Conservation (phyloP, 106 monocot genomes). For the Chionographis japonica region DNA sequence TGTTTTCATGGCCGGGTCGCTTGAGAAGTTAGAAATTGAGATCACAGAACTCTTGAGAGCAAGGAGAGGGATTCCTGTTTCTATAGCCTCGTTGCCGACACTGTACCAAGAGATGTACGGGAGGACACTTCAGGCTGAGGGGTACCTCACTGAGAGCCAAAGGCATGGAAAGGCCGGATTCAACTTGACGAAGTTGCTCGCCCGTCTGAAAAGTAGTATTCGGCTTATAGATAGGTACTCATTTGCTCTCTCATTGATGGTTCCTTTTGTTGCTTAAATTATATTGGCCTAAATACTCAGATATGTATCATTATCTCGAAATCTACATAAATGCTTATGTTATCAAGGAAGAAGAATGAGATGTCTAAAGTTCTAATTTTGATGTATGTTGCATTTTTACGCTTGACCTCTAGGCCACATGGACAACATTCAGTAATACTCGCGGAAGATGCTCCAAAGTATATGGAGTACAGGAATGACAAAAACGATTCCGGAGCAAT, state of each 20-base stretch:
- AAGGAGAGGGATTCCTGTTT: slow-evolving; percentile 42
- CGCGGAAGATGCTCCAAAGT: slow-evolving; percentile 42
- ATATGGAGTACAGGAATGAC: slow-evolving; percentile 37
- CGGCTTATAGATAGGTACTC: slow-evolving; percentile 66
- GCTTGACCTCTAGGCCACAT: slow-evolving; percentile 41
- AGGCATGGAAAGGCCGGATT: slow-evolving; percentile 71
- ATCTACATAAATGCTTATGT: too few species aligned
- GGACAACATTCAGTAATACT: slow-evolving; percentile 69
- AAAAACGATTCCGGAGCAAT: slow-evolving; percentile 11
- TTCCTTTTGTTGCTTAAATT: neutral
- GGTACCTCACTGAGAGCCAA: slow-evolving; percentile 84
- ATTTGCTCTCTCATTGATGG: neutral
- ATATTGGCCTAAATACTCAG: neutral
- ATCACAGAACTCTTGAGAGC: slow-evolving; percentile 59
- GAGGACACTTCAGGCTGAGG: slow-evolving; percentile 60
- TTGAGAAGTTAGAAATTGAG: slow-evolving; percentile 73
- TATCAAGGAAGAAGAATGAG: too few species aligned
- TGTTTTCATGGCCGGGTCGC: slow-evolving; percentile 28
- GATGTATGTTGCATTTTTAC: neutral
- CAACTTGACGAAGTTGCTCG: slow-evolving; percentile 74
- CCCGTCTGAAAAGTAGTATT: slow-evolving; percentile 56
- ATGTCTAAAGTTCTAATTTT: neutral
- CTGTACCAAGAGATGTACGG: slow-evolving; percentile 74
- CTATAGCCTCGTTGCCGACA: slow-evolving; percentile 60
- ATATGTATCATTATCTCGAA: too few species aligned